These are phyloP conservation scores for Penicillium cataractarum DNA, from an alignment of 495 filamentous ascomycete genomes.

Conservation along the genomic window DNA sequence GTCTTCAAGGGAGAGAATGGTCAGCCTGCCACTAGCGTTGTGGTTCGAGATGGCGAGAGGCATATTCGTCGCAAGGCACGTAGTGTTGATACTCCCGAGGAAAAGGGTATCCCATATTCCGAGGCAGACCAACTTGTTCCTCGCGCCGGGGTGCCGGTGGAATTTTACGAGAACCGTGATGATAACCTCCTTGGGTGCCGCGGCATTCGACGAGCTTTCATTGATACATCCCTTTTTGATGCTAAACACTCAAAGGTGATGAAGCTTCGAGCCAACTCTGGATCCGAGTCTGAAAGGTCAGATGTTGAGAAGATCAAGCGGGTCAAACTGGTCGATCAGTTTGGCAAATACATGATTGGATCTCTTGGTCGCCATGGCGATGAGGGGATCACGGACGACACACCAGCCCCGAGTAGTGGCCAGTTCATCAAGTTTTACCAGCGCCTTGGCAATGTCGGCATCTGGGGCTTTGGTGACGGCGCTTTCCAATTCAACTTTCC, in stretches of 20 bases:
- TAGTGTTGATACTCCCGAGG: slow-evolving; percentile 58
- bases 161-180: slow-evolving; percentile 78
- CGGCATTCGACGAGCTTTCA: slow-evolving; percentile 64
- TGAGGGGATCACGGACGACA: slow-evolving; percentile 39
- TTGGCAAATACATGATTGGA: slow-evolving; percentile 91
- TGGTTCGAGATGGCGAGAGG: slow-evolving; percentile 65
- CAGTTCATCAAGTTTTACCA: slow-evolving; percentile 89
- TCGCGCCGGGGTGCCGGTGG: slow-evolving; percentile 62
- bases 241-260: slow-evolving; percentile 41
- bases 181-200: slow-evolving; percentile 45
- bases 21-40: slow-evolving; percentile 65
- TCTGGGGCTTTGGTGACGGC: slow-evolving; percentile 89
- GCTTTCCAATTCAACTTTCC: slow-evolving; percentile 96
- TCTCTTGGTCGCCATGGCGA: slow-evolving; percentile 55
- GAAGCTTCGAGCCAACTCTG: slow-evolving; percentile 52
- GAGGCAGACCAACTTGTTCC: slow-evolving; percentile 70
- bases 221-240: slow-evolving; percentile 64
- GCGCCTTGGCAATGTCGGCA: slow-evolving; percentile 80
- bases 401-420: slow-evolving; percentile 39
- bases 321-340: slow-evolving; percentile 84
- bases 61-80: slow-evolving; percentile 54
- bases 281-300: slow-evolving; percentile 53
- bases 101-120: slow-evolving; percentile 54
- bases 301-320: slow-evolving; percentile 73
- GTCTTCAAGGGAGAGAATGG: slow-evolving; percentile 69